phyloP scores from a whole-genome alignment of 23 red algal genomes.

The Cyanidiococcus yangmingshanensis region DNA sequence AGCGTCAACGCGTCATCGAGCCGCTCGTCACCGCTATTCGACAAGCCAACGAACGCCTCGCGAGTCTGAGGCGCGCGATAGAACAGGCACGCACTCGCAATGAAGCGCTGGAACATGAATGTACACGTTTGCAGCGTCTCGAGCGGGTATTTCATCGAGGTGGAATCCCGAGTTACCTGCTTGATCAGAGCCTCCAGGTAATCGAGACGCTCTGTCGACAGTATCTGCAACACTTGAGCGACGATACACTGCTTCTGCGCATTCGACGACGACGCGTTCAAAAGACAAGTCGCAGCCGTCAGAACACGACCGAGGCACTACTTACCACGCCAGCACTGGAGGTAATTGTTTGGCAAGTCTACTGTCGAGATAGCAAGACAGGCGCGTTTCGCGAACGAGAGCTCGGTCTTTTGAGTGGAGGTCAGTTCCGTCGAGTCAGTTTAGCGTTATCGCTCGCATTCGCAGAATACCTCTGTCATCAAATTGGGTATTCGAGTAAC shows the following conservation, averaged over 20 bases:
- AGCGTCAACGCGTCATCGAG: neutral
- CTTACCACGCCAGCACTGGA: neutral
- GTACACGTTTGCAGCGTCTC: neutral
- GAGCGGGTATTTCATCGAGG: slow-evolving; percentile 35
- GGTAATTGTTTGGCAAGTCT: slow-evolving; percentile 45
- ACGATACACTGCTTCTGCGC: slow-evolving; percentile 39
- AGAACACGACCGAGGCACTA: neutral
- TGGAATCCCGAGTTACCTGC: slow-evolving; percentile 34
- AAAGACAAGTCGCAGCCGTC: neutral
- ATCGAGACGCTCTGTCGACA: slow-evolving; percentile 32
- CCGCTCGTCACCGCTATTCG: neutral
- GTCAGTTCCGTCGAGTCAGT: slow-evolving; percentile 50
- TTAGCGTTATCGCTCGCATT: slow-evolving; percentile 57
- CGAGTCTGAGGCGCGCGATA: no score
- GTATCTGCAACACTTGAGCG: slow-evolving; percentile 41
- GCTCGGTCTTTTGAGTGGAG: slow-evolving; percentile 48
- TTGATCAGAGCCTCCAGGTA: slow-evolving; percentile 43
- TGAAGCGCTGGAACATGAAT: neutral
- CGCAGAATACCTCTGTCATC: slow-evolving; percentile 39
- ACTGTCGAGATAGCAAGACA: neutral
- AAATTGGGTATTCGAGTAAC: slow-evolving; percentile 45
- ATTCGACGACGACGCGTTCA: neutral
- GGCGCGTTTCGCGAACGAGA: slow-evolving; percentile 24
- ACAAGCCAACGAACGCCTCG: neutral
- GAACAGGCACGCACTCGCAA: neutral